These are phyloP conservation scores for Lactarius sanguifluus DNA, from an alignment of 768 basidiomycete genomes.

Conservation along the genomic window DNA sequence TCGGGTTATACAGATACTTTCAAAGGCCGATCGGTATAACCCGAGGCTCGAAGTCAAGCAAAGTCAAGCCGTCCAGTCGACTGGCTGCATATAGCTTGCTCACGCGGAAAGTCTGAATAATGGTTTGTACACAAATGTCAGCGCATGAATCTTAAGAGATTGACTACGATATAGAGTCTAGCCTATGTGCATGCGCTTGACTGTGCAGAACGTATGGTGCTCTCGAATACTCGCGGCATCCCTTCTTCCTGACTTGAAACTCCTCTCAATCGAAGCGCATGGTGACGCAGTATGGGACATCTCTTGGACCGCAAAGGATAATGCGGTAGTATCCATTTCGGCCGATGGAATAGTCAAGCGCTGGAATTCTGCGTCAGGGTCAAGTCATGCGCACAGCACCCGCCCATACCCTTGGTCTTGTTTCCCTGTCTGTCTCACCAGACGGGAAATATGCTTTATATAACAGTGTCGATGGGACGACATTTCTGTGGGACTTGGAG, in stretches of 20 bases:
- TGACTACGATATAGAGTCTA: conserved; percentile 50
- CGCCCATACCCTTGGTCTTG: conserved; percentile 82
- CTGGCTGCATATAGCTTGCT: neutral
- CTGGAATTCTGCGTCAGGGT: conserved; percentile 66
- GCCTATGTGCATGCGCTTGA: conserved; percentile 72
- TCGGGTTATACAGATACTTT: conserved; percentile 41
- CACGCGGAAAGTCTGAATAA: conserved; percentile 10
- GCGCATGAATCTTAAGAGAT: neutral
- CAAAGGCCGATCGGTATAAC: conserved; percentile 52
- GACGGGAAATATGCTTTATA: conserved; percentile 68
- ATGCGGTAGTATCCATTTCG: conserved; percentile 66
- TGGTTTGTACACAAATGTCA: conserved; percentile 18
- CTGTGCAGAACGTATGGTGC: conserved; percentile 67
- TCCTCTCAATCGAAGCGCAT: conserved; percentile 56
- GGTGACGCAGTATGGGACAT: conserved; percentile 78
- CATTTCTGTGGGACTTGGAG: conserved; percentile 69
- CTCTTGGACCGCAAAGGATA: conserved; percentile 60
- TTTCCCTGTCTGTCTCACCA: conserved; percentile 71
- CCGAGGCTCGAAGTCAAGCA: conserved; percentile 35
- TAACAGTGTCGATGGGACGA: conserved; percentile 84
- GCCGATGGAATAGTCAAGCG: conserved; percentile 77
- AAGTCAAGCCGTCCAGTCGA: neutral
- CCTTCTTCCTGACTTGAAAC: conserved; percentile 33
- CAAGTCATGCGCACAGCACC: conserved; percentile 58
- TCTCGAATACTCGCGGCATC: conserved; percentile 20